A percentile compares a stretch with the other conserved stretches of the same genome.
Conservation (phyloP, 106 monocot genomes). For the Dendrobium nobile region DNA sequence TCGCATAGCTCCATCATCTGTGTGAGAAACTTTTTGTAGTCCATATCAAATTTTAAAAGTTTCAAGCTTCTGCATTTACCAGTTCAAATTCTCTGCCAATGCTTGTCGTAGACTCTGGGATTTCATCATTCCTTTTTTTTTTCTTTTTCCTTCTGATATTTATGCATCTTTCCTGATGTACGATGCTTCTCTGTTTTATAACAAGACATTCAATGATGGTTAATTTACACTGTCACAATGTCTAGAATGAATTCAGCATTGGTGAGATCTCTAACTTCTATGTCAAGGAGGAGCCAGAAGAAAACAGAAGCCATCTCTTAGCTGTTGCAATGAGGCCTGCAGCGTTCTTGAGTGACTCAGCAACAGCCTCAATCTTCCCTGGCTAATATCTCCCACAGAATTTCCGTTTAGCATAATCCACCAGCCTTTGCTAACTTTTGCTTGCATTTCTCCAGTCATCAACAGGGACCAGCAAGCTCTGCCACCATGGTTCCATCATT, state of each 20-base stretch:
- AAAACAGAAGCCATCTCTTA: constrained; percentile 52
- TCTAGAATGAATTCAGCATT: too few relatives aligned
- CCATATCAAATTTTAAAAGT: neutral
- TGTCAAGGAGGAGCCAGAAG: constrained; percentile 35
- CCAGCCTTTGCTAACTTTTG: constrained; percentile 62
- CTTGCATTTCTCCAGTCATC: constrained; percentile 96
- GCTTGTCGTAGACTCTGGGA: too few relatives aligned
- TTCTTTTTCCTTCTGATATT: too few relatives aligned
- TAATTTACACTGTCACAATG: neutral
- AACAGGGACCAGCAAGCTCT: constrained; percentile 65
- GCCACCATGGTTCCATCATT: constrained; percentile 93
- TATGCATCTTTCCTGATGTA: neutral
- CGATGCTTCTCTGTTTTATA: neutral
- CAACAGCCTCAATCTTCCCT: constrained; percentile 70
- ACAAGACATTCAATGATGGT: neutral
- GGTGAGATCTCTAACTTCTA: neutral
- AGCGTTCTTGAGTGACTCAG: constrained; percentile 53
- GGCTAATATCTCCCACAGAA: constrained; percentile 56
- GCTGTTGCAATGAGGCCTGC: constrained; percentile 68
- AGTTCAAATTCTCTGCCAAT: neutral
- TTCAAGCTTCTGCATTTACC: neutral
- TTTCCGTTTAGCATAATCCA: constrained; percentile 60
- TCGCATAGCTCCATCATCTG: neutral
- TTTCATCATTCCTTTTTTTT: too few relatives aligned
- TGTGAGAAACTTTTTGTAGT: neutral